Conservation (phyloP, 306 rosid species). For the Acacia acuminata region DNA sequence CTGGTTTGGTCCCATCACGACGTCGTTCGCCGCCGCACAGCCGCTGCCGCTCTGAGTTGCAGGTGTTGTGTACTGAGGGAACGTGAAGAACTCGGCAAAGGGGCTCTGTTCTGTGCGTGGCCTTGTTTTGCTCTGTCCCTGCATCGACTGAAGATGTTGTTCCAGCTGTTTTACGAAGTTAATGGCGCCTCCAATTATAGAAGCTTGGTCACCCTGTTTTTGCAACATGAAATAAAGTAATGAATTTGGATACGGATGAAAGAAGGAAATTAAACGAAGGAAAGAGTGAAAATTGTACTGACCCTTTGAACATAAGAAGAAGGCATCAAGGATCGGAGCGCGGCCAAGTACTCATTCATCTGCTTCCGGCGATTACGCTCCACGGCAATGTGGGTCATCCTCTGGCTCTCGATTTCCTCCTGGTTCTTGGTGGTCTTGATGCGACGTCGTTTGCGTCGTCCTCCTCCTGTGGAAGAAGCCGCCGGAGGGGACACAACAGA, state of each 20-base stretch:
- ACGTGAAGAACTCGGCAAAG: slow-evolving; percentile 71
- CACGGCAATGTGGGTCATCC: slow-evolving; percentile 92
- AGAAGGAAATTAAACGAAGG: not conserved
- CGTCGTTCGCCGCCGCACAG: not conserved
- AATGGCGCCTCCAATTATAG: slow-evolving; percentile 91
- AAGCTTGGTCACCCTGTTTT: slow-evolving; percentile 91
- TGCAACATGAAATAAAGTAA: not conserved
- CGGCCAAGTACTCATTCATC: slow-evolving; percentile 84
- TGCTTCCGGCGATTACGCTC: slow-evolving; percentile 91
- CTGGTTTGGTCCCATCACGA: slow-evolving; percentile 27
- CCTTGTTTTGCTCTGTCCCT: slow-evolving; percentile 38
- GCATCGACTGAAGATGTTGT: slow-evolving; percentile 68
- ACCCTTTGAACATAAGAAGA: slow-evolving; percentile 91
- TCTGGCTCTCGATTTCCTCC: slow-evolving; percentile 86
- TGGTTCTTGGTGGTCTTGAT: slow-evolving; percentile 65
- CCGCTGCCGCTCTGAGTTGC: slow-evolving; percentile 32
- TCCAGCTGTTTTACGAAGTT: slow-evolving; percentile 92
- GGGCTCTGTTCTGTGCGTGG: slow-evolving; percentile 19
- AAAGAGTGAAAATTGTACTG: not conserved
- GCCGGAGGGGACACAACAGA: not conserved
- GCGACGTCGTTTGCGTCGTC: slow-evolving; percentile 69
- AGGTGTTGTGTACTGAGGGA: slow-evolving; percentile 75
- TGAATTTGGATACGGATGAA: not conserved
- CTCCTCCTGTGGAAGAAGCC: slow-evolving; percentile 10
- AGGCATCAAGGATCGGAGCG: slow-evolving; percentile 87